Evolutionary conservation across 2,329 filamentous ascomycete genomes (phyloP).

Genomic region (Ceratocystis diversiconidia): DNA sequence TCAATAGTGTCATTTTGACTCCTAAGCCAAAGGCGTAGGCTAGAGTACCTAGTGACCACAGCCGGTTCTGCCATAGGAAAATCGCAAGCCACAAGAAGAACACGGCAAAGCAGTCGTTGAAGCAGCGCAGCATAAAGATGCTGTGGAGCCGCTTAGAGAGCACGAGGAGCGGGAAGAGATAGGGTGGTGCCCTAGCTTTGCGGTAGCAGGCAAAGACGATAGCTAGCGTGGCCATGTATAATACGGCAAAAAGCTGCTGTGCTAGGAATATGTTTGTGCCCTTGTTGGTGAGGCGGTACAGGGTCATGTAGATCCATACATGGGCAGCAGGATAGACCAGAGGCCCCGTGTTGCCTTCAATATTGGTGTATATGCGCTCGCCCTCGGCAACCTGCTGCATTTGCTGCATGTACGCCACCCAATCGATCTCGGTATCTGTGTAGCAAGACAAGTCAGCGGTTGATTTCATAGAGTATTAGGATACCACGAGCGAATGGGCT

Average conservation of each 20-base stretch:
- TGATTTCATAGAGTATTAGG: neutral
- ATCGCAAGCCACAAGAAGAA: conserved; percentile 75
- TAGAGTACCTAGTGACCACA: conserved; percentile 59
- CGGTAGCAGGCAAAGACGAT: conserved; percentile 75
- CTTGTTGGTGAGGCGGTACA: conserved; percentile 64
- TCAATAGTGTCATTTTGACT: conserved; percentile 87
- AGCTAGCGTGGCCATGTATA: conserved; percentile 65
- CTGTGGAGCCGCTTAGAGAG: conserved; percentile 88
- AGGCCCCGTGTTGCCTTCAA: conserved; percentile 79
- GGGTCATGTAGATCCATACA: conserved; percentile 72
- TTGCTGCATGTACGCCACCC: conserved; percentile 94
- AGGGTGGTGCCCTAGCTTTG: conserved; percentile 65
- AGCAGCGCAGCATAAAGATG: conserved; percentile 80
- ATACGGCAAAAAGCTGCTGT: conserved; percentile 66
- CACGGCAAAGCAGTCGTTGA: conserved; percentile 88
- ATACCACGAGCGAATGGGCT: neutral
- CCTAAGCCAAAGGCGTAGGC: conserved; percentile 67
- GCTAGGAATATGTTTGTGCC: conserved; percentile 64
- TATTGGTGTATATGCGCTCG: conserved; percentile 75
- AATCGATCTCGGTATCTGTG: conserved; percentile 90
- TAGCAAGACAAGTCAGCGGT: neutral
- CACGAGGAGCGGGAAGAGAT: conserved; percentile 71
- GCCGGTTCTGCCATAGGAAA: conserved; percentile 56
- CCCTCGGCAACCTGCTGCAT: conserved; percentile 64
- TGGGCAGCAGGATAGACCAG: conserved; percentile 91